These are phyloP conservation scores for Colletotrichum truncatum DNA, from an alignment of 2,329 filamentous ascomycete species.

Conservation along the genomic window DNA sequence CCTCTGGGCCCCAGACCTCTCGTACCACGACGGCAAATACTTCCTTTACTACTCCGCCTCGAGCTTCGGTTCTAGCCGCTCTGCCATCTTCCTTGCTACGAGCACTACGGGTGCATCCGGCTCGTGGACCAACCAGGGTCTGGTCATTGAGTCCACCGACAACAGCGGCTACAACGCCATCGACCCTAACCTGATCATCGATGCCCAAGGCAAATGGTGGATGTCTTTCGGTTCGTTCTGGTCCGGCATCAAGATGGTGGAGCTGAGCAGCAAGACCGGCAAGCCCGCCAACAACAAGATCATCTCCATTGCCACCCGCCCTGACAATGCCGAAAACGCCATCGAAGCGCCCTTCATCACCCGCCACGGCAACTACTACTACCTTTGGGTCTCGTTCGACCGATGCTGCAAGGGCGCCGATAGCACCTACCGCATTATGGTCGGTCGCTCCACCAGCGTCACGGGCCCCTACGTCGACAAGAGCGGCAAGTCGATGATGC, in stretches of 20 bases:
- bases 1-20: conserved; percentile 64
- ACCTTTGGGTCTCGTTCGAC: conserved; percentile 44
- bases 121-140: conserved; percentile 40
- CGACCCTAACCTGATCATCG: conserved; percentile 40
- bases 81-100: conserved; percentile 43
- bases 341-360: conserved; percentile 42
- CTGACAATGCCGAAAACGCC: conserved; percentile 32
- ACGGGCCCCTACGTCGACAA: conserved; percentile 40
- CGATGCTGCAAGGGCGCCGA: conserved; percentile 40
- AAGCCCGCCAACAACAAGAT: conserved; percentile 34
- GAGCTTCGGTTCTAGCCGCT: conserved; percentile 37
- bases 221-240: conserved; percentile 43
- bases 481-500: conserved; percentile 36
- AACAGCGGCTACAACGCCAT: conserved; percentile 40
- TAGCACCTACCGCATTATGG: conserved; percentile 43
- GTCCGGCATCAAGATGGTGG: conserved; percentile 41
- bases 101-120: conserved; percentile 40
- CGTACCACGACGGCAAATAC: conserved; percentile 42
- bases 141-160: conserved; percentile 36
- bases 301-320: conserved; percentile 36
- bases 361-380: conserved; percentile 40
- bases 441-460: conserved; percentile 40
- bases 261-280: conserved; percentile 36
- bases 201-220: conserved; percentile 40
- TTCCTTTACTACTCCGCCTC: conserved; percentile 45